A percentile compares a stretch with the other conserved stretches of the same genome.
phyloP scores from a whole-genome alignment of 768 basidiomycete genomes.

The Leccinum subgranulosum region DNA sequence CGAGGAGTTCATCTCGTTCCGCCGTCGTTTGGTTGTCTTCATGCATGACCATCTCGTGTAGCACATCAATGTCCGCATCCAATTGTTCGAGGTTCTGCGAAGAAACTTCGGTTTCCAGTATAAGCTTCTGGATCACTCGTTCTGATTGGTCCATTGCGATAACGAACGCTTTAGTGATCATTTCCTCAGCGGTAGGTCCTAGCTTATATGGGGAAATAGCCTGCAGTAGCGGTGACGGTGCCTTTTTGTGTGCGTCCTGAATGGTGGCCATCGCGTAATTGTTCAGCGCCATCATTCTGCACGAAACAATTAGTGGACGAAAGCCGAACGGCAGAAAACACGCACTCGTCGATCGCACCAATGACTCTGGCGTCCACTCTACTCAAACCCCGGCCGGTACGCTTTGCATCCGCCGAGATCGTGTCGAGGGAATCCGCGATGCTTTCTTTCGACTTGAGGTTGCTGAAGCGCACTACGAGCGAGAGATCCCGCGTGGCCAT shows the following conservation, averaged over 20 bases:
- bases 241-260: conserved; percentile 30
- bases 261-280: conserved; percentile 66
- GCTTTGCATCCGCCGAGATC: conserved; percentile 62
- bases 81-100: conserved; percentile 55
- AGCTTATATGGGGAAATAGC: conserved; percentile 40
- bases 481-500: conserved; percentile 72
- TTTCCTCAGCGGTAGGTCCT: conserved; percentile 37
- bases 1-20: conserved; percentile 54
- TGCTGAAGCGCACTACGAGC: conserved; percentile 59
- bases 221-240: conserved; percentile 29
- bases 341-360: conserved; percentile 72
- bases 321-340: neutral
- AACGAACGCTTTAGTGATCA: conserved; percentile 53
- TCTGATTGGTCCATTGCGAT: conserved; percentile 62
- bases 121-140: conserved; percentile 47
- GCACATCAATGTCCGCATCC: conserved; percentile 53
- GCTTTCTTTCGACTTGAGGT: conserved; percentile 56
- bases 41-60: conserved; percentile 58
- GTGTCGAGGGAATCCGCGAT: conserved; percentile 49
- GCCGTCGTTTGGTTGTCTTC: conserved; percentile 49
- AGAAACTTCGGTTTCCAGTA: conserved; percentile 65
- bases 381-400: conserved; percentile 55
- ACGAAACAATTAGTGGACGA: conserved; percentile 1
- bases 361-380: conserved; percentile 64
- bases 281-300: conserved; percentile 71